Conservation (phyloP, 345 rosid genomes). For the Moringa oleifera region DNA sequence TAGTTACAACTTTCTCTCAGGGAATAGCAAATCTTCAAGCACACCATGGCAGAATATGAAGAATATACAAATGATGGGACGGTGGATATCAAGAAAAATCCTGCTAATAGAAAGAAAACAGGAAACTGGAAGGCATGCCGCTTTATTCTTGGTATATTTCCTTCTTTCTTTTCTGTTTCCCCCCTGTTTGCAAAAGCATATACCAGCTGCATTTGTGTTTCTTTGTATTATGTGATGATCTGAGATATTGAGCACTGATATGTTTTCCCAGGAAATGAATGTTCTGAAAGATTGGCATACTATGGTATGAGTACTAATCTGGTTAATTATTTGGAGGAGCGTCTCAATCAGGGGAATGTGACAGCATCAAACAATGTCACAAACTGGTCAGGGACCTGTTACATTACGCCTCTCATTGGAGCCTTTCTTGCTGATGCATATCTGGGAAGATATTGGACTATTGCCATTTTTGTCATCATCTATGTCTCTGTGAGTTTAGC, state of each 20-base stretch:
- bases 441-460: slow-evolving; percentile 87
- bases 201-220: neutral
- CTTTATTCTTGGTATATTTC: slow-evolving; percentile 65
- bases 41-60: slow-evolving; percentile 58
- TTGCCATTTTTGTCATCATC: slow-evolving; percentile 65
- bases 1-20: neutral
- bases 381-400: slow-evolving; percentile 95
- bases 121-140: slow-evolving; percentile 95
- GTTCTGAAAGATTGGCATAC: slow-evolving; percentile 94
- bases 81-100: slow-evolving; percentile 53
- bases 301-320: slow-evolving; percentile 98
- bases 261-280: slow-evolving; percentile 53
- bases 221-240: neutral
- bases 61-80: slow-evolving; percentile 71
- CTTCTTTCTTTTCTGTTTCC: neutral
- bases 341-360: slow-evolving; percentile 68
- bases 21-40: neutral
- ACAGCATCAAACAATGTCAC: slow-evolving; percentile 77
- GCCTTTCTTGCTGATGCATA: slow-evolving; percentile 96
- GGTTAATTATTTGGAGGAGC: slow-evolving; percentile 67
- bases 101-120: slow-evolving; percentile 64
- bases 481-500: slow-evolving; percentile 63
- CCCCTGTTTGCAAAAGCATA: neutral
- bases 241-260: slow-evolving; percentile 6
- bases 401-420: slow-evolving; percentile 77